Conservation (phyloP, 176 grass and related monocot genomes). For the Alloteropsis semialata region DNA sequence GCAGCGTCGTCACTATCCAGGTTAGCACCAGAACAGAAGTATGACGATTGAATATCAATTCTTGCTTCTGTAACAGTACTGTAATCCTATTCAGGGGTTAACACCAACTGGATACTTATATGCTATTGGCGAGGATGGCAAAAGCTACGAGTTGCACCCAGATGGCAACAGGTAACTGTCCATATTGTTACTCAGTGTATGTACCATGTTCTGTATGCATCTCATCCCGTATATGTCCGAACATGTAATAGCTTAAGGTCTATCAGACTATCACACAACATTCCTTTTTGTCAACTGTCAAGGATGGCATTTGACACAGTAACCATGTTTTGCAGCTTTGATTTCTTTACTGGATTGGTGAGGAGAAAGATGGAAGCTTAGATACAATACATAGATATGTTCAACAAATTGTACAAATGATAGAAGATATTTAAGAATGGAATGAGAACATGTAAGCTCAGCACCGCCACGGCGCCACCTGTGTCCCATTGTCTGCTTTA, state of each 20-base stretch:
- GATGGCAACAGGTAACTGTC: conserved; percentile 80
- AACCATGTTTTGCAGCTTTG: conserved; percentile 63
- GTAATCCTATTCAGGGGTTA: conserved; percentile 56
- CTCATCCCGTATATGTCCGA: background rate
- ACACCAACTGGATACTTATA: conserved; percentile 74
- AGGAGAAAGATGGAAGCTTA: conserved; percentile 68
- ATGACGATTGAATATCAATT: background rate
- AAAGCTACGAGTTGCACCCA: conserved; percentile 80
- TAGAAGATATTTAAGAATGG: background rate
- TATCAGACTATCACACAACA: background rate
- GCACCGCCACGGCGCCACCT: background rate
- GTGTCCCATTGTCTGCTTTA: background rate
- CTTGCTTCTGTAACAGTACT: background rate
- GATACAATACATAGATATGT: background rate
- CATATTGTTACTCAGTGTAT: background rate
- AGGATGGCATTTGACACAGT: background rate
- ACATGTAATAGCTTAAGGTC: background rate
- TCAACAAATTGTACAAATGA: conserved; percentile 4
- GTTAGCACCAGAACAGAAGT: conserved; percentile 24
- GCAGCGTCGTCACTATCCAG: conserved; percentile 65
- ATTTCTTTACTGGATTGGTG: conserved; percentile 93
- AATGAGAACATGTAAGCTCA: background rate
- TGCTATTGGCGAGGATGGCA: conserved; percentile 55
- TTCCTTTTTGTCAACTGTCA: background rate
- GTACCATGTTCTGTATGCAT: background rate